These are phyloP conservation scores for Cutaneotrichosporon cutaneum DNA, from an alignment of 1,284 basidiomycete species.

Conservation along the genomic window DNA sequence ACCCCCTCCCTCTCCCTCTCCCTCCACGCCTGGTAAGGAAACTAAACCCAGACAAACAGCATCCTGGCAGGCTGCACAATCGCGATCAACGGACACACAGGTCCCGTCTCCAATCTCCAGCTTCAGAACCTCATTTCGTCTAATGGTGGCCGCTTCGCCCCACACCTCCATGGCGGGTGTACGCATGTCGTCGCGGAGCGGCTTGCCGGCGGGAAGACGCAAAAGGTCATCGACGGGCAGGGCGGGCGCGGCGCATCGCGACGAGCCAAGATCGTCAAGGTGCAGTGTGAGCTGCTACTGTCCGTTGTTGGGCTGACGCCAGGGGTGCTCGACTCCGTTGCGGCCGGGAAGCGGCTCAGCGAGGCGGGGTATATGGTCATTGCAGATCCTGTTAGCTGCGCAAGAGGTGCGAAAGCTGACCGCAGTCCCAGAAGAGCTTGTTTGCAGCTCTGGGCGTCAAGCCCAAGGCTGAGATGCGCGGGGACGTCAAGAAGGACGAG, in stretches of 20 bases:
- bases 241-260: conserved; percentile 36
- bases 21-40: neutral
- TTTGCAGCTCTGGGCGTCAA: conserved; percentile 38
- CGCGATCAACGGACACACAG: conserved; percentile 52
- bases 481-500: conserved; percentile 3
- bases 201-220: conserved; percentile 48
- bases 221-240: conserved; percentile 51
- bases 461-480: conserved; percentile 28
- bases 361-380: conserved; percentile 50
- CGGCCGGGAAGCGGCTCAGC: conserved; percentile 37
- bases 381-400: conserved; percentile 43
- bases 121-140: conserved; percentile 50
- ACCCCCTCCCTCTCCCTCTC: neutral
- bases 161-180: conserved; percentile 39
- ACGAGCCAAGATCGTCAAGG: conserved; percentile 44
- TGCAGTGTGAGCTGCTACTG: conserved; percentile 43
- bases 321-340: conserved; percentile 51
- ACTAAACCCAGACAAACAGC: neutral
- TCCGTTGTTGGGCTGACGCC: neutral
- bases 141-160: conserved; percentile 46
- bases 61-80: conserved; percentile 39
- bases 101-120: conserved; percentile 50
- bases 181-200: conserved; percentile 51
- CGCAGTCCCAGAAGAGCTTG: conserved; percentile 40
- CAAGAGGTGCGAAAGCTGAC: neutral